Percentiles rank a stretch among this genome's conserved stretches.
phyloP scores from a whole-genome alignment of 306 rosid genomes.

The Begonia peltatifolia region DNA sequence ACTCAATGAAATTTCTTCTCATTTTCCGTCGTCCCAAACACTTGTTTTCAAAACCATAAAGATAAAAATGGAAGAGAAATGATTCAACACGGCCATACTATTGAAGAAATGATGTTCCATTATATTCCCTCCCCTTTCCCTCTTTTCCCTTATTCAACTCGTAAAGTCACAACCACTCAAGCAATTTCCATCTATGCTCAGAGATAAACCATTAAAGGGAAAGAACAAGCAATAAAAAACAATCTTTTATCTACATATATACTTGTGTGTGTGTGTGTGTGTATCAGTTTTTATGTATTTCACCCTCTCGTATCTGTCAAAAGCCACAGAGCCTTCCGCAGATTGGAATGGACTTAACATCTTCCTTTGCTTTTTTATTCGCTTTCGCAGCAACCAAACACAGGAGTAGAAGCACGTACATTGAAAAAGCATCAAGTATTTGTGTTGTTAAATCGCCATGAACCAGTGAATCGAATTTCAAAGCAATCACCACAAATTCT shows the following conservation, averaged over 20 bases:
- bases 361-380: too few species aligned
- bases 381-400: slow-evolving; percentile 4
- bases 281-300: neutral
- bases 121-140: too few species aligned
- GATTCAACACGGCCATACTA: too few species aligned
- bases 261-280: neutral
- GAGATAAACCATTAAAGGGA: neutral
- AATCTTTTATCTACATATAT: too few species aligned
- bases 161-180: neutral
- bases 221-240: neutral
- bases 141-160: too few species aligned
- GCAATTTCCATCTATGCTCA: neutral
- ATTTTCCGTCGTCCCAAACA: neutral
- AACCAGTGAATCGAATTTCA: neutral
- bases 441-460: neutral
- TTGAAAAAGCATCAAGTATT: neutral
- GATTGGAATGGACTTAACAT: neutral
- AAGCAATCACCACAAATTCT: neutral
- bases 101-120: too few species aligned
- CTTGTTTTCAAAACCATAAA: neutral
- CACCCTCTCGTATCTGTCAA: neutral
- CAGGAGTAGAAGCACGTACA: neutral
- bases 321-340: too few species aligned
- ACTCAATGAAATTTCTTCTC: neutral
- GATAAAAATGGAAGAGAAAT: neutral